Evolutionary conservation across 257 asterid species (phyloP).

Genomic region (Echites panduratus): DNA sequence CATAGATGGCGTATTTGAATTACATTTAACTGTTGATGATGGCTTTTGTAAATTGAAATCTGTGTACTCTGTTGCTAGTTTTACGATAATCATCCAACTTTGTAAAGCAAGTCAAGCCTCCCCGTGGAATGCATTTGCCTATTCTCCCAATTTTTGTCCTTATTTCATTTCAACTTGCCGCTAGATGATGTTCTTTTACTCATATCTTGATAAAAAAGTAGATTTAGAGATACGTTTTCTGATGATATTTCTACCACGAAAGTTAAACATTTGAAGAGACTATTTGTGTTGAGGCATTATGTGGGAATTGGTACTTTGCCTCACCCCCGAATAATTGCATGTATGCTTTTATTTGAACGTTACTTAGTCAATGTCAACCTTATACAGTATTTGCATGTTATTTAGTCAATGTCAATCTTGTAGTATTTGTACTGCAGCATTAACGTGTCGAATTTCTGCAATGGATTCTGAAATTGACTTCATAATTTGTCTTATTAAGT

Average conservation of each 20-base stretch:
- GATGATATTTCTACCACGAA: not conserved
- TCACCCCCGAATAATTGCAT: not conserved
- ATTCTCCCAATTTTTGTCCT: too few relatives aligned
- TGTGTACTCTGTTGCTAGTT: not conserved
- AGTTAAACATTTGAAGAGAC: not conserved
- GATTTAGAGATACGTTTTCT: not conserved
- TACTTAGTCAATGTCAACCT: not conserved
- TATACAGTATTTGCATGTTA: not conserved
- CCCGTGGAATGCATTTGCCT: too few relatives aligned
- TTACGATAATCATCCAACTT: not conserved
- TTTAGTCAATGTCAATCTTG: not conserved
- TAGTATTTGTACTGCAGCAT: not conserved
- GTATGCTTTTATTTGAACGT: not conserved
- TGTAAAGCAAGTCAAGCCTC: not conserved
- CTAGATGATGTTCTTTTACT: not conserved
- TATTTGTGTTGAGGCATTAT: not conserved
- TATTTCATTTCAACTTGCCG: too few relatives aligned
- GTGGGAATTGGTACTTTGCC: not conserved
- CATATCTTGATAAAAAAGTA: not conserved
- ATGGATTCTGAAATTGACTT: not conserved
- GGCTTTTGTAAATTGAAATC: not conserved
- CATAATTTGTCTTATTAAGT: too few relatives aligned
- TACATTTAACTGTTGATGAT: not conserved
- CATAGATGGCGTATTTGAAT: not conserved
- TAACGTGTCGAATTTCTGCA: not conserved